These are phyloP conservation scores for Chlorella sp. DNA, from an alignment of 139 green algal species.

Conservation along the genomic window DNA sequence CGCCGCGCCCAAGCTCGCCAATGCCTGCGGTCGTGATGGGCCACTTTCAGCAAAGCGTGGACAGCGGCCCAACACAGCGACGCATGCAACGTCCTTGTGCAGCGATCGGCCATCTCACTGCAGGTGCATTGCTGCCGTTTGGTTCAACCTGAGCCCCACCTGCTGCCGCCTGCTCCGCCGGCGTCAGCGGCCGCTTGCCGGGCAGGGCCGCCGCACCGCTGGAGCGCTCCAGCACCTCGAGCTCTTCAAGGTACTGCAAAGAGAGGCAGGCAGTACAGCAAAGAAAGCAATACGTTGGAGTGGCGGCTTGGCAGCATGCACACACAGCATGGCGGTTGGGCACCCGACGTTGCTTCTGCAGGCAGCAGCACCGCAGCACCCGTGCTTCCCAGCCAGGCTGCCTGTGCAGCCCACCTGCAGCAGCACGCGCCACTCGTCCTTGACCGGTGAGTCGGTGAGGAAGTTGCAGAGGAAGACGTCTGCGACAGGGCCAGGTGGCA, in stretches of 20 bases:
- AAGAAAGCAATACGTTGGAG: neutral
- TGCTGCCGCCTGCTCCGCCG: neutral
- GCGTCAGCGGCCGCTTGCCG: conserved; percentile 15
- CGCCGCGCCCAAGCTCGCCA: conserved; percentile 29
- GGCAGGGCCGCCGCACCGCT: neutral
- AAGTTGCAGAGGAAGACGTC: conserved; percentile 69
- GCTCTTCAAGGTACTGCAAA: conserved; percentile 54
- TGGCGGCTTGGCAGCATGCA: too few relatives aligned
- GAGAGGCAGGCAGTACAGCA: neutral
- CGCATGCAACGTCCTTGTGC: too few relatives aligned
- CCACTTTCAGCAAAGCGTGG: too few relatives aligned
- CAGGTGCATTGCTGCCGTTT: too few relatives aligned
- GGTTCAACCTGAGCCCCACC: too few relatives aligned
- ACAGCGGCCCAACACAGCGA: too few relatives aligned
- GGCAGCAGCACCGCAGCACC: too few relatives aligned
- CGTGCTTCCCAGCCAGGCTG: too few relatives aligned
- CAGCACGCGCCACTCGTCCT: conserved; percentile 73
- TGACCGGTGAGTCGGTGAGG: conserved; percentile 57
- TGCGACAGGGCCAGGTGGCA: too few relatives aligned
- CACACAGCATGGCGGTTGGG: too few relatives aligned
- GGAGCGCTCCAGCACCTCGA: conserved; percentile 33
- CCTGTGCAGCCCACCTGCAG: neutral
- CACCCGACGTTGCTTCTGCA: too few relatives aligned
- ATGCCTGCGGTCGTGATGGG: neutral
- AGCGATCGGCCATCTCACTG: too few relatives aligned